Conservation (phyloP, 78 protist species). For the Pelomyxa schiedti region DNA sequence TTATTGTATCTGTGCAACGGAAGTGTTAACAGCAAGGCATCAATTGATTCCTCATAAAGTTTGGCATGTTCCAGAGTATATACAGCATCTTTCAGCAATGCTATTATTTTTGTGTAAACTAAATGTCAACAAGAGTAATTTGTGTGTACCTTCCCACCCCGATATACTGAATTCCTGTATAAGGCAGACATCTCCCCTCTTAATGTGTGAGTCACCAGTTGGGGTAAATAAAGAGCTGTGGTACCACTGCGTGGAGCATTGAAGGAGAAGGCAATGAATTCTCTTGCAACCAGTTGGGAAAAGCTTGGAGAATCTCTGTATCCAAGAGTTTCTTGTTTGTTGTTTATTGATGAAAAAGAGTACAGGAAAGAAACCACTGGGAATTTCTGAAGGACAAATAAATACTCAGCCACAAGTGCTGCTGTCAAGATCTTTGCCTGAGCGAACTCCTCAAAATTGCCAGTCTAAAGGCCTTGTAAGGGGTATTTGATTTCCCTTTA, state of each 20-base stretch:
- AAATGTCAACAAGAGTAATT: too few relatives aligned
- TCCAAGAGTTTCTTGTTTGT: too few relatives aligned
- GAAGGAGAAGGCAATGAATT: not conserved
- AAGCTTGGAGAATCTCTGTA: too few relatives aligned
- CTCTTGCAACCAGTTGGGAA: too few relatives aligned
- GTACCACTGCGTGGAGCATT: not conserved
- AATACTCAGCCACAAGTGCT: not conserved
- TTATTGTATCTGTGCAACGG: not conserved
- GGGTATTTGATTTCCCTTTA: too few relatives aligned
- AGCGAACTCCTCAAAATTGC: not conserved
- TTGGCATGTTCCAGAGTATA: not conserved
- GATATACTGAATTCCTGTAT: not conserved
- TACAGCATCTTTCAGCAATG: not conserved
- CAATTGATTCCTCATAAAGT: not conserved
- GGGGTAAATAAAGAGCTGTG: too few relatives aligned
- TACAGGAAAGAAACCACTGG: too few relatives aligned
- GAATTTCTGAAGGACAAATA: not conserved
- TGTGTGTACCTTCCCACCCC: not conserved
- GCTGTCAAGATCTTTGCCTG: conserved; percentile 1
- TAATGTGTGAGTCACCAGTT: too few relatives aligned
- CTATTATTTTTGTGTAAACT: too few relatives aligned
- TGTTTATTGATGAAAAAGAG: too few relatives aligned
- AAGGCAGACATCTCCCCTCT: not conserved
- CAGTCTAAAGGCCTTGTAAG: too few relatives aligned
- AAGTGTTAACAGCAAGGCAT: not conserved